These are phyloP conservation scores for Sutorius eximius DNA, from an alignment of 1,284 basidiomycete genomes.

Conservation along the genomic window DNA sequence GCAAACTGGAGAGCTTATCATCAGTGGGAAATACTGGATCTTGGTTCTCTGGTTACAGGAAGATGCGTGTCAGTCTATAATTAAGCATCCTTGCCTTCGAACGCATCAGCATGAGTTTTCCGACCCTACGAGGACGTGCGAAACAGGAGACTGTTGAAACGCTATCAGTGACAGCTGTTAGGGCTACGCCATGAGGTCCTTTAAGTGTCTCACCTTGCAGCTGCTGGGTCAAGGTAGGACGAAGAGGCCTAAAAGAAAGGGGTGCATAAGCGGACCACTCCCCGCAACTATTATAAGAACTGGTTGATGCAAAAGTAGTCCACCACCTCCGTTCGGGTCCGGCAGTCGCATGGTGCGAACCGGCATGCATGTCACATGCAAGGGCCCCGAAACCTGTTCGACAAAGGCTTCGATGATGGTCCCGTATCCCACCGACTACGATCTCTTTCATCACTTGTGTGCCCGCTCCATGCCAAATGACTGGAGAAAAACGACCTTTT, in stretches of 20 bases:
- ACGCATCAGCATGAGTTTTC: background rate
- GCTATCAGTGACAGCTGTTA: background rate
- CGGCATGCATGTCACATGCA: background rate
- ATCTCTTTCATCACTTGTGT: slow-evolving; percentile 1
- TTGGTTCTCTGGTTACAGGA: background rate
- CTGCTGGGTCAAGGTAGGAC: no score
- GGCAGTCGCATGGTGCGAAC: background rate
- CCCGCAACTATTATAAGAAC: background rate
- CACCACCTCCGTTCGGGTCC: background rate
- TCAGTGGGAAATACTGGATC: background rate
- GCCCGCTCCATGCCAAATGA: background rate
- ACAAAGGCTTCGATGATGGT: background rate
- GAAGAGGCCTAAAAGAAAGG: no score
- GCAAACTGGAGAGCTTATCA: background rate
- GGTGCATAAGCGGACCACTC: background rate
- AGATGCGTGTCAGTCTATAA: background rate
- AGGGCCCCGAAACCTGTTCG: background rate
- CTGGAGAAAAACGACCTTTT: background rate
- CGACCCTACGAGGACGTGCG: background rate
- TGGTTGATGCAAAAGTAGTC: background rate
- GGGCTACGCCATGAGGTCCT: background rate
- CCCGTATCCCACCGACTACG: background rate
- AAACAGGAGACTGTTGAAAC: background rate
- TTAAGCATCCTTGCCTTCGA: background rate
- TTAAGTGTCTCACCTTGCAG: background rate